A percentile compares a stretch with the other conserved stretches of the same genome.
Evolutionary conservation across 2,329 filamentous ascomycete species (phyloP).

Genomic region (Periconia macrospinosa): DNA sequence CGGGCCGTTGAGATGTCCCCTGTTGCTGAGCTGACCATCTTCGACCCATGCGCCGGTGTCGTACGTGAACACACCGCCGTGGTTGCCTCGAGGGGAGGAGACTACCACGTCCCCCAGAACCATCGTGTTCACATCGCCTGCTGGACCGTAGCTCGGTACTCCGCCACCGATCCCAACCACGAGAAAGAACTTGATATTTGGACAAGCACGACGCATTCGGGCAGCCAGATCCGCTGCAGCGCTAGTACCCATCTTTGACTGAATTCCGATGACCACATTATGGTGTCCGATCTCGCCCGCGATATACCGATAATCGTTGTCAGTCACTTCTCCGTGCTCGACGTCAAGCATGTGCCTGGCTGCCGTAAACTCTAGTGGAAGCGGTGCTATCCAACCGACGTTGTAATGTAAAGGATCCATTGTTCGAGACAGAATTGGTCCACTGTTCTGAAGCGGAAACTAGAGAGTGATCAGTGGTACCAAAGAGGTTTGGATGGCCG

Average conservation of each 20-base stretch:
- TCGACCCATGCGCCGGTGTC: constrained; percentile 10
- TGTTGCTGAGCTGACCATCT: constrained; percentile 5
- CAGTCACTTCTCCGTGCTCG: constrained; percentile 2
- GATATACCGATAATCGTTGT: constrained; percentile 1
- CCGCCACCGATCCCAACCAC: constrained; percentile 23
- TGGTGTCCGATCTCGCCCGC: constrained; percentile 6
- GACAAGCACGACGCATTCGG: not conserved
- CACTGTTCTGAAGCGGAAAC: not conserved
- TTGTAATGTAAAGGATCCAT: not conserved
- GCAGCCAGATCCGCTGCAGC: not conserved
- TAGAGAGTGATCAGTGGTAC: not conserved
- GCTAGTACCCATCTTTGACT: not conserved
- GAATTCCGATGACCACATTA: constrained; percentile 8
- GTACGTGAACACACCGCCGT: constrained; percentile 21
- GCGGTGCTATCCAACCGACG: not conserved
- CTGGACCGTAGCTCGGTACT: constrained; percentile 15
- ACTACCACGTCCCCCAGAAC: constrained; percentile 24
- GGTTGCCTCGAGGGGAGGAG: constrained; percentile 15
- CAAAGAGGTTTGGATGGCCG: not conserved
- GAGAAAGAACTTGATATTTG: constrained; percentile 10
- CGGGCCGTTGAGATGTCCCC: constrained; percentile 3
- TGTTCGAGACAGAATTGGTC: not conserved
- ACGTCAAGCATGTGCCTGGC: constrained; percentile 1
- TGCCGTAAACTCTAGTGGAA: not conserved
- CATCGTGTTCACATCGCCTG: constrained; percentile 14